Base-by-base conservation (phyloP, 2,329 filamentous ascomycete species). In the Ophiocordyceps robertsii region DNA sequence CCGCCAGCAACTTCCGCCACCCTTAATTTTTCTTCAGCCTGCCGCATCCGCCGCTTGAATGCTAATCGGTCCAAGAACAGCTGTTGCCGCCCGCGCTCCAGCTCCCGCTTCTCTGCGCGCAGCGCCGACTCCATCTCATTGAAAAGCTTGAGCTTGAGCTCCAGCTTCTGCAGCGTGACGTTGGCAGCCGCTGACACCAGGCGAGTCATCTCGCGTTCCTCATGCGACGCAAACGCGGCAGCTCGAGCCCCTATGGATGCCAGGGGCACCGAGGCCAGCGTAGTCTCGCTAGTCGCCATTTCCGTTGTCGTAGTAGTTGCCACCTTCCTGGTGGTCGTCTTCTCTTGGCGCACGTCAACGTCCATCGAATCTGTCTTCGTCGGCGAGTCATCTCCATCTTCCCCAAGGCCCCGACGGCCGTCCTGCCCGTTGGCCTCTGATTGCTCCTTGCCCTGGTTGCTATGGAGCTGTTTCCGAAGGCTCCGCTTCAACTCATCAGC, bases 141-240 rank as follows among this genome's bases (percentile, higher is more conserved):
- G 64, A 98, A 98, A 60, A 96, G 94, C 56, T 87, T 82, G 46
- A 98, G 73, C 66, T 98, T 98, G 53, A 96, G 70, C 64, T 96
- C 88, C 47, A 96, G 80, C 65, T 98, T 98, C 58, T 95, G 83
- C 30, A 96, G 70, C n/a, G 86, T 90, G 12, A 94, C 73, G 58
- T 98, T 98, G 41, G 95, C 86, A 0, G 88, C 87, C 6, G 88
- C 84, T 3, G 88, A 90, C 10, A 98, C 86, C 38, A 96, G 77
- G 14, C 88, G 84, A 17, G 89, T 94, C 77, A 96, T 92, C 63
- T 95, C 88, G 44, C 93, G 84, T 63, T 98, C 92, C 62, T 96
- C 90, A 53, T 96, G 88, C 3, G 90, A 95, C 27, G 90, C 89
- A 30, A 98, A 78, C 4, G 83, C 92, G 8, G 84, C 83, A 2